Base-by-base conservation (phyloP, 352 stramenopile species). In the Pythium periplocum region DNA sequence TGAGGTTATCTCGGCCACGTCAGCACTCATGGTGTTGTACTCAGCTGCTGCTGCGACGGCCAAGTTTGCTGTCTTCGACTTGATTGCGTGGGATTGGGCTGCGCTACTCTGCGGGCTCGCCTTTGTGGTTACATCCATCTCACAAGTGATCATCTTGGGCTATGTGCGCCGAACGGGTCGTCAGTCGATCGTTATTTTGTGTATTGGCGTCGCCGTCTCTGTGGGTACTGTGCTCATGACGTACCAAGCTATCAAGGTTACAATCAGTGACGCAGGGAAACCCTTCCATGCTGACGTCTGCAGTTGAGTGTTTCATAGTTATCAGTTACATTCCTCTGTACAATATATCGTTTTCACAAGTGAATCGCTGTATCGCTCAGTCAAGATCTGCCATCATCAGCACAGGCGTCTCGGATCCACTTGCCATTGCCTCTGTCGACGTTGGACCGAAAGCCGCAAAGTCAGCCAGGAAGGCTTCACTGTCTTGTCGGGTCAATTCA, bases 181-280 rank as follows among this genome's bases (percentile, higher is more conserved):
- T 32, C 68, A 80, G 48, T 80, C 70, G 11, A 75, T 77, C 61
- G 72, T 86, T 37, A 61, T 83, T 26, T 62, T 84, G 8, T 83
- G 68, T 39, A 78, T 82, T 37, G 68, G 55, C 36, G 57, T 59
- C 17, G 69, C 68, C 9, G 68, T 83, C 31, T 51, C 68, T 17
- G 51, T 83, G 43, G 75, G 75, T 31, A 66, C 57, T 9, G 41
- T 64, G 34, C 58, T 84, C 41, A 86, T 82, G 68, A 62, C 70
- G 32, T 86, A 81, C 52, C 66, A 74, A 45, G 66, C 64, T 12
- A 62, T 80, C 55, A 76, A 68, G 32, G 68, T 45, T 4, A 74
- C 65, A 7, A 69, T 82, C 36, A 62, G 79, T 31, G 45, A 62
- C 40, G 60, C 60, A 9, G 68, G 69, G 26, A 55, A 83, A 12